These are phyloP conservation scores for Annulohypoxylon nitens DNA, from an alignment of 495 filamentous ascomycete genomes.

Conservation along the genomic window DNA sequence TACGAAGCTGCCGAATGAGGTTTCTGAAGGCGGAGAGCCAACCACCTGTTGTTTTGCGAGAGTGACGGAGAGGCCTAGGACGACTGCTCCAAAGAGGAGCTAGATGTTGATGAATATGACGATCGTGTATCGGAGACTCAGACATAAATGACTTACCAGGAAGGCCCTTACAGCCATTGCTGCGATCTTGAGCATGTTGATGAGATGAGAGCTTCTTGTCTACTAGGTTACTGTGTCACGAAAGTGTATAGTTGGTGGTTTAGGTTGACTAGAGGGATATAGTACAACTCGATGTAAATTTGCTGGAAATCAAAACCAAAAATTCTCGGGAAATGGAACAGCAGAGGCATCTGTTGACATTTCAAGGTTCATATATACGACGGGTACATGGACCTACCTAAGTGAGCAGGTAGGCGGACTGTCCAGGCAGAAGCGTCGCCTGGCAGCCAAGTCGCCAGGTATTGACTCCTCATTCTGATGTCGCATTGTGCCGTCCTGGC, in stretches of 20 bases:
- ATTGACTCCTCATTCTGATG: conserved; percentile 15
- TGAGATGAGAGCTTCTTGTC: background rate
- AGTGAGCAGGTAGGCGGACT: background rate
- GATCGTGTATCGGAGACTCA: background rate
- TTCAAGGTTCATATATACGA: background rate
- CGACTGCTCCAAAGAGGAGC: conserved; percentile 60
- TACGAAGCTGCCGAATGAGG: conserved; percentile 35
- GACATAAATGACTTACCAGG: conserved; percentile 26
- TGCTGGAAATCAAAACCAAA: background rate
- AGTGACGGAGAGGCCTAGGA: conserved; percentile 62
- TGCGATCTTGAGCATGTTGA: conserved; percentile 38
- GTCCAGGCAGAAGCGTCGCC: conserved; percentile 3
- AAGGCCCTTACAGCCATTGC: conserved; percentile 28
- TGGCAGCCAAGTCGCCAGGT: background rate
- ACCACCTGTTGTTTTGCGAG: conserved; percentile 60
- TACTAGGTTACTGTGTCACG: background rate
- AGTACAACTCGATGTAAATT: background rate
- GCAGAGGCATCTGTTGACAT: background rate
- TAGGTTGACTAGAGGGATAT: background rate
- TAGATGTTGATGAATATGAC: conserved; percentile 42
- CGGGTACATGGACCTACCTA: background rate
- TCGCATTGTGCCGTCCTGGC: background rate
- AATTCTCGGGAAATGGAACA: background rate
- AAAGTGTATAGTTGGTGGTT: background rate
- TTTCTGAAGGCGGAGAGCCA: conserved; percentile 55